Evolutionary conservation across 2,329 filamentous ascomycete species (phyloP).

Genomic region (Sporothrix dimorphospora): DNA sequence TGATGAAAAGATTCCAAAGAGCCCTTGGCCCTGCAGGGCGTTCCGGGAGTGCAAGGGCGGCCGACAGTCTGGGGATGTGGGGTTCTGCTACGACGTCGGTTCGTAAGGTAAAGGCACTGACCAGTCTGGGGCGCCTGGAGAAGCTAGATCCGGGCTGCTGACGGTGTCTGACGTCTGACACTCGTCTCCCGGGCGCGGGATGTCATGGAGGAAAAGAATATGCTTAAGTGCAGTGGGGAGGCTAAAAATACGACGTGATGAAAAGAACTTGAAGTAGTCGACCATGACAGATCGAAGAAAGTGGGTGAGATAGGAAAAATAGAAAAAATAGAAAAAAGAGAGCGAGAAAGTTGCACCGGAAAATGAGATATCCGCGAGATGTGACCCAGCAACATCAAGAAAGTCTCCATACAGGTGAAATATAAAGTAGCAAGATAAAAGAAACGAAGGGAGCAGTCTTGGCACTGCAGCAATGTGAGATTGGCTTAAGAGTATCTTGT

Average conservation of each 20-base stretch:
- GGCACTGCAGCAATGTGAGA: too few relatives aligned
- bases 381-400: not conserved
- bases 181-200: not conserved
- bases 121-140: not conserved
- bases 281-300: not conserved
- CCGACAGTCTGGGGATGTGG: not conserved
- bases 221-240: not conserved
- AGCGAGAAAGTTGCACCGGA: not conserved
- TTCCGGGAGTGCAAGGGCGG: not conserved
- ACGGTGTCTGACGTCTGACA: not conserved
- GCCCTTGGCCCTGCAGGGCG: not conserved
- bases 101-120: not conserved
- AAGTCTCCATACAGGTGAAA: not conserved
- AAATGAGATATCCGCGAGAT: not conserved
- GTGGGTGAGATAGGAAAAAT: not conserved
- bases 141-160: not conserved
- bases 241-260: not conserved
- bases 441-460: too few relatives aligned
- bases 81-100: not conserved
- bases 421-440: not conserved
- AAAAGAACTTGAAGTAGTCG: constrained; percentile 9
- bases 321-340: not conserved
- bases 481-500: too few relatives aligned
- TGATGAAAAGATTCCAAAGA: not conserved
- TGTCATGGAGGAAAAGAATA: not conserved